Conservation (phyloP, 2,329 filamentous ascomycete genomes). For the Clonostachys chloroleuca region DNA sequence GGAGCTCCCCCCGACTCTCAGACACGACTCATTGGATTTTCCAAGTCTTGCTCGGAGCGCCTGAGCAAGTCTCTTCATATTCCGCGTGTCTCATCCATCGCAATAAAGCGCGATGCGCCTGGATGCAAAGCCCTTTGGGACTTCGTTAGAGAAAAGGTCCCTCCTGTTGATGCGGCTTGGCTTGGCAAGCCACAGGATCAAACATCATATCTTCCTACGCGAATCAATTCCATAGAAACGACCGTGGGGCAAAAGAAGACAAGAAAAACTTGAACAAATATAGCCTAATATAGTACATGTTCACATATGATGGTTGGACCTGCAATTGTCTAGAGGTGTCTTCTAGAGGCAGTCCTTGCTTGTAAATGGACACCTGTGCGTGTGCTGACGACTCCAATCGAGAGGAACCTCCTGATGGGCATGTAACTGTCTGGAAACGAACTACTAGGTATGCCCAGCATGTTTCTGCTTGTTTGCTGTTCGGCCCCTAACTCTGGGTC, state of each 20-base stretch:
- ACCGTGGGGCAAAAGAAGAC: constrained; percentile 23
- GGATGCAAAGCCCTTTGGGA: constrained; percentile 51
- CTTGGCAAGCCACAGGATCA: constrained; percentile 13
- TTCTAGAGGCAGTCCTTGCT: no score
- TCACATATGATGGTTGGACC: no score
- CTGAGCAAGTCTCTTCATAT: constrained; percentile 55
- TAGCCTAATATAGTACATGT: no score
- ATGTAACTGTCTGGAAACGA: no score
- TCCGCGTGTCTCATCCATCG: constrained; percentile 61
- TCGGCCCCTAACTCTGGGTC: no score
- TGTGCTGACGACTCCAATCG: no score
- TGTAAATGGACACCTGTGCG: no score
- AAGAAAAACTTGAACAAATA: not conserved
- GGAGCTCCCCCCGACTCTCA: constrained; percentile 26
- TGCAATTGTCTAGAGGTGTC: no score
- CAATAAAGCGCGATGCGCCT: constrained; percentile 50
- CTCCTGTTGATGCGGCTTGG: constrained; percentile 52
- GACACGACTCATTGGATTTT: constrained; percentile 58
- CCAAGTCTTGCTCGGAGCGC: constrained; percentile 52
- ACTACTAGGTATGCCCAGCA: no score
- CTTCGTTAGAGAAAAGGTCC: constrained; percentile 48
- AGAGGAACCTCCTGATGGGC: no score
- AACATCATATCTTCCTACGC: constrained; percentile 20
- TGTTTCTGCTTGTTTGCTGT: no score
- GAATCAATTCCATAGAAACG: constrained; percentile 27